Evolutionary conservation across 495 filamentous ascomycete species (phyloP).

Genomic region (Penicillium psychrofluorescens): DNA sequence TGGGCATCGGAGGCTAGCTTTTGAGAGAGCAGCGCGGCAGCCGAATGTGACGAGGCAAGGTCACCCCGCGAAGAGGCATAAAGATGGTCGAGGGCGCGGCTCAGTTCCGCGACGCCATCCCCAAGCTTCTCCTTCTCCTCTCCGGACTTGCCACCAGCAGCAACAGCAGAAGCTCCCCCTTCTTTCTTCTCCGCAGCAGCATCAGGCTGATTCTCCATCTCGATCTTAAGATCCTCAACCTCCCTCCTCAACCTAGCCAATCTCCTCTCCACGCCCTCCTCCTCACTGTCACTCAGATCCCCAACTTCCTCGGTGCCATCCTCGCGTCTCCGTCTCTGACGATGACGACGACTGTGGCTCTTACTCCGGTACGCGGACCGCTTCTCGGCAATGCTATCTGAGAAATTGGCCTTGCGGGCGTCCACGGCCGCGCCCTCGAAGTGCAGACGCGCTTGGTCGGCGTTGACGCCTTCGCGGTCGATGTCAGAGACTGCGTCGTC

Average conservation of each 20-base stretch:
- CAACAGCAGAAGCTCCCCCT: neutral
- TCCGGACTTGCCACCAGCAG: slow-evolving; percentile 4
- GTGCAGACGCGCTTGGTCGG: slow-evolving; percentile 68
- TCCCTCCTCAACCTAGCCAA: slow-evolving; percentile 72
- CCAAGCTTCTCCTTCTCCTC: slow-evolving; percentile 23
- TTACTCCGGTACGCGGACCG: slow-evolving; percentile 74
- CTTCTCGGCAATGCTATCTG: slow-evolving; percentile 70
- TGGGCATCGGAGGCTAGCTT: slow-evolving; percentile 16
- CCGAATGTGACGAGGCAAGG: slow-evolving; percentile 20
- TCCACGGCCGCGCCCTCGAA: slow-evolving; percentile 72
- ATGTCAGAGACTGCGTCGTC: slow-evolving; percentile 52
- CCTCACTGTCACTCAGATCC: slow-evolving; percentile 61
- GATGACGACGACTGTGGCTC: slow-evolving; percentile 41
- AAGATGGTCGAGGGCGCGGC: slow-evolving; percentile 52
- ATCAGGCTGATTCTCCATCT: slow-evolving; percentile 35
- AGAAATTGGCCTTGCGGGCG: slow-evolving; percentile 71
- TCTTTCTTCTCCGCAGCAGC: slow-evolving; percentile 5
- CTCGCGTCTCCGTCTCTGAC: slow-evolving; percentile 49
- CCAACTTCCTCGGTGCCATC: slow-evolving; percentile 51
- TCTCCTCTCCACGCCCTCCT: slow-evolving; percentile 64
- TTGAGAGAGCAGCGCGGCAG: slow-evolving; percentile 28
- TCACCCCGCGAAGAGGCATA: slow-evolving; percentile 36
- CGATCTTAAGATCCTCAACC: slow-evolving; percentile 68
- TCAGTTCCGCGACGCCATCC: slow-evolving; percentile 52
- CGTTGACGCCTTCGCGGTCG: slow-evolving; percentile 63